These are phyloP conservation scores for Epichloe glyceriae DNA, from an alignment of 2,329 filamentous ascomycete genomes.

Conservation along the genomic window DNA sequence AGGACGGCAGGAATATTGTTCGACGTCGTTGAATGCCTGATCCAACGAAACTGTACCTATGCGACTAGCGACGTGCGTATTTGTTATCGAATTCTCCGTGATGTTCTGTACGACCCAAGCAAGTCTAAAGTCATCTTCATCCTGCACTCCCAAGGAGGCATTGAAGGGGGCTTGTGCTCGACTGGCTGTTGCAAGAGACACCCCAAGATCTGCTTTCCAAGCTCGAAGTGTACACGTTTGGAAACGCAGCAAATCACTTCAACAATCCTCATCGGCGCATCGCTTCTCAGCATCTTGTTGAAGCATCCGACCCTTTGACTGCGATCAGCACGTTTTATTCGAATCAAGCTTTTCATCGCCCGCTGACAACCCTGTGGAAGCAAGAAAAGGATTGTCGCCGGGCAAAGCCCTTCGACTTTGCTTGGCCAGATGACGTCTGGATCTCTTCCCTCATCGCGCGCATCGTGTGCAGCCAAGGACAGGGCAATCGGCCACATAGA, in stretches of 20 bases:
- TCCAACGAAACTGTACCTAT: slow-evolving; percentile 64
- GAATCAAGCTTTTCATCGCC: slow-evolving; percentile 22
- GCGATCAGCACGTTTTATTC: slow-evolving; percentile 20
- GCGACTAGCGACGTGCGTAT: slow-evolving; percentile 54
- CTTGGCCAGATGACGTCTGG: slow-evolving; percentile 9
- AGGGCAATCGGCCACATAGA: slow-evolving; percentile 58
- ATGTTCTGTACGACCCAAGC: slow-evolving; percentile 45
- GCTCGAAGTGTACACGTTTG: slow-evolving; percentile 68
- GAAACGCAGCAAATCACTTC: slow-evolving; percentile 68
- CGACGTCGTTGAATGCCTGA: slow-evolving; percentile 63
- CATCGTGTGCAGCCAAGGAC: slow-evolving; percentile 26
- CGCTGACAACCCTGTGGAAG: slow-evolving; percentile 10
- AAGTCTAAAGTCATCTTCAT: slow-evolving; percentile 61
- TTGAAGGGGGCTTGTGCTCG: slow-evolving; percentile 61
- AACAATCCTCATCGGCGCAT: slow-evolving; percentile 55
- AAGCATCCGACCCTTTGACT: slow-evolving; percentile 20
- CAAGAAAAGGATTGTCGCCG: slow-evolving; percentile 7
- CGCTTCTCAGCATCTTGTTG: slow-evolving; percentile 27
- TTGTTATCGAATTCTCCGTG: slow-evolving; percentile 50
- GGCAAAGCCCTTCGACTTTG: slow-evolving; percentile 8
- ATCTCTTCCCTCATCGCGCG: slow-evolving; percentile 22
- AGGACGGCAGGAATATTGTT: slow-evolving; percentile 61
- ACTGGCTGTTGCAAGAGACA: slow-evolving; percentile 64
- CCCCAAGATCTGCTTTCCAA: slow-evolving; percentile 52
- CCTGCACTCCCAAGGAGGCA: slow-evolving; percentile 65